Conservation (phyloP, 2,329 filamentous ascomycete species). For the Paramyrothecium roridum region DNA sequence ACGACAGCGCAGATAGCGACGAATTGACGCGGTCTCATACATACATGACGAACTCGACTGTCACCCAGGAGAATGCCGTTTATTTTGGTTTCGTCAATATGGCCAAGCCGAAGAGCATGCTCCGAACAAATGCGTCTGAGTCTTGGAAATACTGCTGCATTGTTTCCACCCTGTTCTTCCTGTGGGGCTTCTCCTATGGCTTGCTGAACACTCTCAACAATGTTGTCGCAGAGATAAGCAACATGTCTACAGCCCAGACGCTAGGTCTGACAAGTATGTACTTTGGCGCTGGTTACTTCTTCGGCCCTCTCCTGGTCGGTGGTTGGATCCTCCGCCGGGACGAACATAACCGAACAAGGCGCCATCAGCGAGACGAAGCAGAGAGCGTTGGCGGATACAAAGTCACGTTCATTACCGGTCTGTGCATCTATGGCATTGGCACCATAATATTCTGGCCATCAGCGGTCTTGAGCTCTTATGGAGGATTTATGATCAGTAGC, state of each 20-base stretch:
- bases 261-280: constrained; percentile 69
- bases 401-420: constrained; percentile 73
- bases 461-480: constrained; percentile 69
- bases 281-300: constrained; percentile 67
- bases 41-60: constrained; percentile 29
- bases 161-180: constrained; percentile 78
- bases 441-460: constrained; percentile 88
- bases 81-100: constrained; percentile 81
- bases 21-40: constrained; percentile 18
- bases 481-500: constrained; percentile 71
- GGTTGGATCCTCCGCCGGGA: constrained; percentile 68
- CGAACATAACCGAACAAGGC: constrained; percentile 50
- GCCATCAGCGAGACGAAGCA: constrained; percentile 30
- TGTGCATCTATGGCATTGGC: constrained; percentile 70
- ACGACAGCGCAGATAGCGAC: not conserved
- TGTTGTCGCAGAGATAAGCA: constrained; percentile 60
- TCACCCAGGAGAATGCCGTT: constrained; percentile 38
- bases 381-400: constrained; percentile 66
- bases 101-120: constrained; percentile 65
- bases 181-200: constrained; percentile 91
- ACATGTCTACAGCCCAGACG: constrained; percentile 59
- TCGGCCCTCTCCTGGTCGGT: constrained; percentile 67
- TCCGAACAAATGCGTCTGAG: constrained; percentile 59
- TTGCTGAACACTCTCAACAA: constrained; percentile 78
- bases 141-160: constrained; percentile 69